These are phyloP conservation scores for Pseudozyma tsukubaensis DNA, from an alignment of 1,284 basidiomycete genomes.

Conservation along the genomic window DNA sequence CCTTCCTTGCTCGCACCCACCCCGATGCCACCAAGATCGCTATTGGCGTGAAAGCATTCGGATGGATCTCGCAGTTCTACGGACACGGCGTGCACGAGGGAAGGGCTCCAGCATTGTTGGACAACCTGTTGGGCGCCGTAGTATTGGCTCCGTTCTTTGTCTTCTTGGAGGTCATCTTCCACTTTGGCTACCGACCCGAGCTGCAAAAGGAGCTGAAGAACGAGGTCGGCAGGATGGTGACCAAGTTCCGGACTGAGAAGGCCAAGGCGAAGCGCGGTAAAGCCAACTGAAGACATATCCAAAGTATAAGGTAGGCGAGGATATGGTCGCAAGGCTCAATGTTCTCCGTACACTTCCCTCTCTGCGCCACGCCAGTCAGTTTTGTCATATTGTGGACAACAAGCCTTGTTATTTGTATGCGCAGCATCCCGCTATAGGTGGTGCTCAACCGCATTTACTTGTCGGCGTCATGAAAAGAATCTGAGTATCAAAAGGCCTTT, in stretches of 20 bases:
- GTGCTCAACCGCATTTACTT: too few species aligned
- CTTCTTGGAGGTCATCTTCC: slow-evolving; percentile 59
- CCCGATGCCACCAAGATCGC: slow-evolving; percentile 43
- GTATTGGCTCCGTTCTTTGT: slow-evolving; percentile 64
- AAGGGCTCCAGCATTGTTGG: slow-evolving; percentile 57
- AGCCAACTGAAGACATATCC: slow-evolving; percentile 13
- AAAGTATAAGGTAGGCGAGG: too few species aligned
- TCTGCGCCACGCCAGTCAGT: too few species aligned
- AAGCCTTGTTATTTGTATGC: too few species aligned
- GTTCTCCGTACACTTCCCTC: too few species aligned
- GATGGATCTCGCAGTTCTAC: slow-evolving; percentile 62
- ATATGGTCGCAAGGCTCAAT: too few species aligned
- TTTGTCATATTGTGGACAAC: too few species aligned
- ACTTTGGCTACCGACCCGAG: slow-evolving; percentile 57
- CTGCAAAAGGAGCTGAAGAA: slow-evolving; percentile 61
- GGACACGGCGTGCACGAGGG: slow-evolving; percentile 63
- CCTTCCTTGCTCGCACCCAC: slow-evolving; percentile 24
- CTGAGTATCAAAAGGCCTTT: too few species aligned
- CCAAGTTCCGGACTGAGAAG: slow-evolving; percentile 44
- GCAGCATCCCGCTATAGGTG: too few species aligned
- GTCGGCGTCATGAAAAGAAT: too few species aligned
- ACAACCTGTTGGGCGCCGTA: slow-evolving; percentile 59
- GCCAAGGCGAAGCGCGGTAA: slow-evolving; percentile 35
- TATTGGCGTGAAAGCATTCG: slow-evolving; percentile 32
- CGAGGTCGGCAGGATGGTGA: slow-evolving; percentile 48